Base-by-base conservation (phyloP, 169 alveolate genomes). In the Eimeria acervulina region DNA sequence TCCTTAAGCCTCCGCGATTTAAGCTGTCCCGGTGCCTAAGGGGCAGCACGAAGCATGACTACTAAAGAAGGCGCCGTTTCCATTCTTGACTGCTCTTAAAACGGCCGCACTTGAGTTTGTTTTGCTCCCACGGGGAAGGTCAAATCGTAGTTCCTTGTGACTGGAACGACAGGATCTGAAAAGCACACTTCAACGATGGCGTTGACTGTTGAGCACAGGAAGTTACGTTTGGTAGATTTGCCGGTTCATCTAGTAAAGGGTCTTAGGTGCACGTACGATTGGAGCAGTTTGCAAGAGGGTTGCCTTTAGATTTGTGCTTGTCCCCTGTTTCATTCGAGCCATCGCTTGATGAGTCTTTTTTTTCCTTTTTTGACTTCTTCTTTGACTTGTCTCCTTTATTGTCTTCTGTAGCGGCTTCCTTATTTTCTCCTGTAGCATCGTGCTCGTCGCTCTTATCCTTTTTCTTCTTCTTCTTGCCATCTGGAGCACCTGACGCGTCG, bases 71-170 rank as follows among this genome's bases (percentile, higher is more conserved):
- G 51, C 83, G 47, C 52, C 19, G n/a, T 17, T 72, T 40, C 44
- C 23, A 68, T 10, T 68, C 19, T 12, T 66, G 23, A 66, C 21
- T 66, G 51, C 42, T n/a, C 33, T 31, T 33, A 70, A 47, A 31
- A 12, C 51, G 4, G 28, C 42, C 81, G 47, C 47, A 68, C 95
- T 80, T 89, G 95, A 15, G 95, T 89, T 51, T 89, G 84, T 52
- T 89, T 89, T 7, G 95, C 87, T 42, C 95, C 95, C 52, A 89
- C 87, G 66, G 95, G 95, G 36, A 89, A 80, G 10, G 70, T 68
- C 44, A 89, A 63, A 70, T 89, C 95, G 87, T 89, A 89, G 52
- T 89, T 42, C 38, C 87, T 23, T 51, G 95, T 89, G 10, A 89
- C 17, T 40, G 95, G 23, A 3, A 36, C 26, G 33, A 33, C 88